Conservation (phyloP, 352 stramenopile genomes). For the Thraustotheca clavata region DNA sequence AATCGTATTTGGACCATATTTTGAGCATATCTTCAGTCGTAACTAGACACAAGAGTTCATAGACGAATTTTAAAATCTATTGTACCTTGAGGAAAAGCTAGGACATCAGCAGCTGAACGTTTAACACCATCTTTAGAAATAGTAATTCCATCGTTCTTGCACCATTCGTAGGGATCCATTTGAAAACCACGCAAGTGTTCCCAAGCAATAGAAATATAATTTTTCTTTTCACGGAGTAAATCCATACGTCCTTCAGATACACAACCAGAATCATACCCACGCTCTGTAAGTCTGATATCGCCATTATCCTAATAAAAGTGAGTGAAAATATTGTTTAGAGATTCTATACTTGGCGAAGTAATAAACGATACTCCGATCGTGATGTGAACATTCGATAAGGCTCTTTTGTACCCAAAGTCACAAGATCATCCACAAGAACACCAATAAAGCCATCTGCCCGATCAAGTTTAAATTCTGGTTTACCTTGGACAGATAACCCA, state of each 20-base stretch:
- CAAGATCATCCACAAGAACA: conserved; percentile 98
- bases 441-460: conserved; percentile 94
- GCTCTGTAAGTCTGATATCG: conserved; percentile 93
- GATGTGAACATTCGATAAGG: conserved; percentile 99
- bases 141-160: conserved; percentile 66
- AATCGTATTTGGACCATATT: conserved; percentile 45
- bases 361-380: conserved; percentile 86
- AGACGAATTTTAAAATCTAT: conserved; percentile 16
- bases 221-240: conserved; percentile 80
- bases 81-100: conserved; percentile 58
- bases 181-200: conserved; percentile 47
- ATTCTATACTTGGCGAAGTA: conserved; percentile 40
- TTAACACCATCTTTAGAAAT: conserved; percentile 66
- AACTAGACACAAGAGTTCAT: conserved; percentile 1
- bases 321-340: neutral
- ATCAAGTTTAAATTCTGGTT: conserved; percentile 87
- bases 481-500: conserved; percentile 57
- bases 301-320: conserved; percentile 83
- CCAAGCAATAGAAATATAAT: conserved; percentile 46
- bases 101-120: conserved; percentile 63
- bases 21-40: conserved; percentile 37
- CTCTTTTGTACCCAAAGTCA: conserved; percentile 93
- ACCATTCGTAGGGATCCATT: conserved; percentile 71
- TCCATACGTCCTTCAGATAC: conserved; percentile 64
- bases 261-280: conserved; percentile 78